phyloP scores from a whole-genome alignment of 2,329 filamentous ascomycete species.

The Aspergillus sergii region DNA sequence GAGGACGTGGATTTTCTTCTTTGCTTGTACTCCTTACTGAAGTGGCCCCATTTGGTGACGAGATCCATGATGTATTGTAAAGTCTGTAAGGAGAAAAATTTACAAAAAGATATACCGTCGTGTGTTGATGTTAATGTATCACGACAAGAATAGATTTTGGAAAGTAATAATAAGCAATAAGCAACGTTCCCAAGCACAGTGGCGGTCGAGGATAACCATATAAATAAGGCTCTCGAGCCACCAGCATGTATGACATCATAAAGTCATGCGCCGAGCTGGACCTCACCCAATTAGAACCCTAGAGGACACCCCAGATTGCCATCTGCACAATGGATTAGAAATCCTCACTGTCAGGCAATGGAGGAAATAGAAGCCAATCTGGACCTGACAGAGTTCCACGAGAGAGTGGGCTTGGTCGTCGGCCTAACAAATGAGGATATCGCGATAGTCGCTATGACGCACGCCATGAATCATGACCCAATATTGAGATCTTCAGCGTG shows the following conservation, averaged over 20 bases:
- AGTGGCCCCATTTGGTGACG: constrained; percentile 17
- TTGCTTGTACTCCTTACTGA: neutral
- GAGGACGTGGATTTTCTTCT: too few relatives aligned
- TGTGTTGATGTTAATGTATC: neutral
- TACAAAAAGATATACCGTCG: neutral
- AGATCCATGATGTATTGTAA: constrained; percentile 13
- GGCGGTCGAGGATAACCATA: neutral
- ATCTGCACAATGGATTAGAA: neutral
- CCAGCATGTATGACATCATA: neutral
- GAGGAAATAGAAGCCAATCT: neutral
- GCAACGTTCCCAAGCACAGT: neutral
- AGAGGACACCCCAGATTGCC: neutral
- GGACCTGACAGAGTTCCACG: neutral
- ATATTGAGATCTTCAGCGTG: neutral
- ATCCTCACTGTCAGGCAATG: neutral
- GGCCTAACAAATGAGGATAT: neutral
- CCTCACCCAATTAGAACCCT: neutral
- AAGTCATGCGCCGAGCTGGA: neutral
- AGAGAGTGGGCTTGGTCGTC: neutral
- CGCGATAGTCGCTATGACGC: neutral
- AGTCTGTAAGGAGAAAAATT: neutral
- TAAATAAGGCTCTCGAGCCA: neutral
- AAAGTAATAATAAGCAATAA: neutral
- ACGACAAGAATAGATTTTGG: neutral
- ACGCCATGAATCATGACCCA: constrained; percentile 2